Evolutionary conservation across 345 rosid genomes (phyloP).

Genomic region (Aegle marmelos): DNA sequence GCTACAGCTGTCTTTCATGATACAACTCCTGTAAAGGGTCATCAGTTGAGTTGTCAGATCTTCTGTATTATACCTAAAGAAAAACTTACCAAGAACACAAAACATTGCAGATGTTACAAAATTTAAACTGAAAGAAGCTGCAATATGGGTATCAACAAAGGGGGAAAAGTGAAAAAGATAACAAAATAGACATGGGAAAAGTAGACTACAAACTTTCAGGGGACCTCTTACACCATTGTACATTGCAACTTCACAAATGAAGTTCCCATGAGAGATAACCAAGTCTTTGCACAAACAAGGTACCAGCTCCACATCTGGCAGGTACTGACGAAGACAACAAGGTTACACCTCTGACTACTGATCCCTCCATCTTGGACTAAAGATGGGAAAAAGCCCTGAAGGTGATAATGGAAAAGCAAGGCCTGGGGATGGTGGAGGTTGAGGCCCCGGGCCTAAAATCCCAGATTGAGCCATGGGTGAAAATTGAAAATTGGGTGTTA

Average conservation of each 20-base stretch:
- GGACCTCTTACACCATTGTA: constrained; percentile 24
- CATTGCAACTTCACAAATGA: constrained; percentile 21
- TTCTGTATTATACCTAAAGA: constrained; percentile 27
- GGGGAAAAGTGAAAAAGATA: background rate
- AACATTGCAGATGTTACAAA: constrained; percentile 17
- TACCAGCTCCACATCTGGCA: constrained; percentile 17
- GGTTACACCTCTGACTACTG: constrained; percentile 28
- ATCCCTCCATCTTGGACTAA: constrained; percentile 83
- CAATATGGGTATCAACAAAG: constrained; percentile 21
- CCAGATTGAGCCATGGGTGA: constrained; percentile 68
- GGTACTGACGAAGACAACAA: constrained; percentile 9
- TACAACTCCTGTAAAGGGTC: constrained; percentile 23
- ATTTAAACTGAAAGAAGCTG: constrained; percentile 20
- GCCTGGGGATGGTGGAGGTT: constrained; percentile 78
- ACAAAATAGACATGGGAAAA: background rate
- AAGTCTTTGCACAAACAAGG: constrained; percentile 11
- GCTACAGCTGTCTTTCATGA: constrained; percentile 28
- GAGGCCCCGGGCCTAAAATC: constrained; percentile 70
- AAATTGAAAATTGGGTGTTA: constrained; percentile 71
- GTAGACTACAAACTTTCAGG: constrained; percentile 15
- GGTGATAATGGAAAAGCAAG: constrained; percentile 67
- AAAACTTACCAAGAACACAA: constrained; percentile 26
- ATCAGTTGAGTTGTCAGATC: constrained; percentile 21
- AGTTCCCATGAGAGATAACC: constrained; percentile 9
- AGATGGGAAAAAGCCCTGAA: constrained; percentile 59